Evolutionary conservation across 192 early-diverging fungal genomes (phyloP), one percentile per base, ranked within the genome.

Genomic region (Coemansia sp.): DNA sequence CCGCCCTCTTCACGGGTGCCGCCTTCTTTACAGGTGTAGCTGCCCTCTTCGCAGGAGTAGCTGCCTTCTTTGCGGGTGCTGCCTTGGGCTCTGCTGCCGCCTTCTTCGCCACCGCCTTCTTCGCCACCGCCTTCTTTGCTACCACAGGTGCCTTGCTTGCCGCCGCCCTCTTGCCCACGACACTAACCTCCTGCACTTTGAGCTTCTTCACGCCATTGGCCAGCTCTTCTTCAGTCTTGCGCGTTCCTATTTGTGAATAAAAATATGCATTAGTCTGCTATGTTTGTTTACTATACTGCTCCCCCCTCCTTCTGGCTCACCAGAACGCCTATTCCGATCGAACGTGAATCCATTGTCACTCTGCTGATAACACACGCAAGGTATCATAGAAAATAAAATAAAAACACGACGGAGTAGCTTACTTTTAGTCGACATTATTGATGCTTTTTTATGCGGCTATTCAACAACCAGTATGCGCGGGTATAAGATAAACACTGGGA

Each of bases 161-260:
- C 74, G 50, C 61, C 21, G 64, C 37, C 8, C 9, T 48, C 46
- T 19, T 48, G 6, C 46, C 46, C 8, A 5, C 46, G 1, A n/a
- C 36, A n/a, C 55, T 34, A 29, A 50, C 46, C 39, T 60, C 51
- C 59, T 73, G 68, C 10, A 66, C 74, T 70, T 72, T 73, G 78
- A 70, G 74, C 51, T 61, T 69, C 74, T 81, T 81, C 19, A 39
- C 61, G 45, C 66, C 70, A 42, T 67, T 73, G 48, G 65, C 50
- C n/a, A 65, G 51, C 25, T 53, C 66, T 38, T 69, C 74, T 12
- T 70, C 74, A 7, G 57, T 50, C 38, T 60, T 67, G 36, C 53
- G 78, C 21, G 78, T 62, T 72, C 73, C 78, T 81, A 81, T 27
- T 15, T 36, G 45, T 44, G n/a, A 14, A 32, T 12, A 64, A 23